Conservation (phyloP, 2,329 filamentous ascomycete species). For the Fusarium haematococcum region DNA sequence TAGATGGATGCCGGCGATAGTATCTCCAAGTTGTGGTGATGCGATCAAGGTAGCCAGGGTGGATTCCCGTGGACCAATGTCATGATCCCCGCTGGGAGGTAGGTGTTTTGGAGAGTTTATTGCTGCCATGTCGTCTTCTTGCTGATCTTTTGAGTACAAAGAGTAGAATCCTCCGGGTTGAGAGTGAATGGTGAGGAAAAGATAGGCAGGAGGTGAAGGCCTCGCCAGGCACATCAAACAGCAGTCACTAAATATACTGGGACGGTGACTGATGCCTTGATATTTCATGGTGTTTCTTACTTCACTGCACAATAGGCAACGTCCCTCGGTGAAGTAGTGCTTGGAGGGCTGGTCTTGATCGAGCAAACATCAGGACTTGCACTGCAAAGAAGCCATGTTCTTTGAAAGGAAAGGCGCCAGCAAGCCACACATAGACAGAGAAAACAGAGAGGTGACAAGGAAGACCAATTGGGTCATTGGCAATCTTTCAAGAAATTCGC, state of each 20-base stretch:
- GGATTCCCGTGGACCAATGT: background rate
- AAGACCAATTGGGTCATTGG: background rate
- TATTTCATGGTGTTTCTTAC: background rate
- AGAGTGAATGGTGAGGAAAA: background rate
- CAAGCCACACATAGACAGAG: too few relatives aligned
- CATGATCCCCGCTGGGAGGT: background rate
- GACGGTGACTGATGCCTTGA: background rate
- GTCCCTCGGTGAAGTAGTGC: background rate
- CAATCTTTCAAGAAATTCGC: background rate
- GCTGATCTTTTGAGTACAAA: background rate
- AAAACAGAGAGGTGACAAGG: background rate
- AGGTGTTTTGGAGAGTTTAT: background rate
- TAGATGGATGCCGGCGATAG: background rate
- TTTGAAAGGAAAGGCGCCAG: background rate
- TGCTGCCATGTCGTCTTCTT: background rate
- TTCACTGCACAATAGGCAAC: background rate
- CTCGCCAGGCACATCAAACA: background rate
- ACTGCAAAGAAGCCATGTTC: background rate
- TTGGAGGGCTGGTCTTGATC: background rate
- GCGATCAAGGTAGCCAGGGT: background rate
- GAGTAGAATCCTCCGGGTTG: background rate
- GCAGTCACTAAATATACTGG: background rate
- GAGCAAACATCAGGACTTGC: background rate
- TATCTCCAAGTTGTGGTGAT: background rate
- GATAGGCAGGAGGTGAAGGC: background rate